Base-by-base conservation (phyloP, 1,284 basidiomycete genomes). In the Exobasidium rhododendri region DNA sequence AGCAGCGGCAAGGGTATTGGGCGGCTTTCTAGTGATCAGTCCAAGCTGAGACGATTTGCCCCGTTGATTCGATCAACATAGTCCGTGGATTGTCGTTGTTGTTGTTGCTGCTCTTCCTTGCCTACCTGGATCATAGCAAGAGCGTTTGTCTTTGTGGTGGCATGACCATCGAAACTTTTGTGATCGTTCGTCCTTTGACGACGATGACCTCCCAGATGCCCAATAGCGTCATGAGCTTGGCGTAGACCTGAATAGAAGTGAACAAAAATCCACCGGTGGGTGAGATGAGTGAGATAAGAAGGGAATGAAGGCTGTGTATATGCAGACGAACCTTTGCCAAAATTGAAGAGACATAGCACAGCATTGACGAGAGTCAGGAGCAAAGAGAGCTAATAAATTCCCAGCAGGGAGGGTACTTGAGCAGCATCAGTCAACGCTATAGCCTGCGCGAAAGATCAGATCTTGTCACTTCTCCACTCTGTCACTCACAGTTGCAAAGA, bases 301-400 rank as follows among this genome's bases (percentile, higher is more conserved):
- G n/a, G n/a, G n/a, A n/a, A n/a, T n/a, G n/a, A n/a, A n/a, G n/a
- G n/a, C n/a, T n/a, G n/a, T n/a, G n/a, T n/a, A n/a, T n/a, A n/a
- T n/a, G n/a, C n/a, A n/a, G 22, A 45, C 24, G 47, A 20, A 28
- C 61, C 63, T 32, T 73, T 67, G 49, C 65, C 52, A 62, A 75
- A 75, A 63, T 75, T 75, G 51, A 63, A 47, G 56, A 73, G 46
- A 53, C 73, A 75, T 24, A 69, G 51, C 47, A 72, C 51, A 14
- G 71, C 69, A 28, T 65, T 69, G 56, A 66, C 24, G 46, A 67
- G 31, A 29, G 73, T 74, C 24, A 73, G 45, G 0, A 46, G 35
- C 17, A 40, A 17, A 17, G 35, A 40, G 17, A 40, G 10, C 35
- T 40, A 40, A 40, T 10, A 17, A 7, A 40, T 10, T 40, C n/a